Evolutionary conservation across 768 basidiomycete genomes (phyloP).

Genomic region (Termitomyces sp.): DNA sequence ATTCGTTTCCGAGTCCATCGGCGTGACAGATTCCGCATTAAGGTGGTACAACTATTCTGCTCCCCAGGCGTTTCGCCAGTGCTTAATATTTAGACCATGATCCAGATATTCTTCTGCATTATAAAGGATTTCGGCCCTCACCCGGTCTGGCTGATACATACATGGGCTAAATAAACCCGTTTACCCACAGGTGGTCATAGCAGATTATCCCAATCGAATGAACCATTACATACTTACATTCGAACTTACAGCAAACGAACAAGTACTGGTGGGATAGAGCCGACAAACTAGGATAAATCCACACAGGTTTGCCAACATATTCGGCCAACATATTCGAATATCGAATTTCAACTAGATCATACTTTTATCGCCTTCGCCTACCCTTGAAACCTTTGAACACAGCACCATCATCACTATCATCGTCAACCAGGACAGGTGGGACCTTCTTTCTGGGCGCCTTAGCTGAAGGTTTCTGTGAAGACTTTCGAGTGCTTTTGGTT

Average conservation of each 20-base stretch:
- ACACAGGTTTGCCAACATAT: no score
- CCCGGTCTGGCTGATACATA: no score
- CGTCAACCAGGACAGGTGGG: conserved; percentile 44
- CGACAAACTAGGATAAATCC: background rate
- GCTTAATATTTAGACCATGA: no score
- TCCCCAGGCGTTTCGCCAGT: no score
- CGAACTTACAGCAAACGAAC: background rate
- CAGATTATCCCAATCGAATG: no score
- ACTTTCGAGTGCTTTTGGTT: no score
- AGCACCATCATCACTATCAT: conserved; percentile 69
- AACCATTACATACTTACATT: background rate
- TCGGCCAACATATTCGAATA: background rate
- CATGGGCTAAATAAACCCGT: background rate
- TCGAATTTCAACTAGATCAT: background rate
- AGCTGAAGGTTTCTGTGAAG: conserved; percentile 21
- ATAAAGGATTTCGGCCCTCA: no score
- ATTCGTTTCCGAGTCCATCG: no score
- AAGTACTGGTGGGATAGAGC: background rate
- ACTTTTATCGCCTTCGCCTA: conserved; percentile 13
- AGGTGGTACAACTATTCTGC: no score
- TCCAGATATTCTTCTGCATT: no score
- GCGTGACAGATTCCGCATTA: no score
- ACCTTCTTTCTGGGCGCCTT: conserved; percentile 26
- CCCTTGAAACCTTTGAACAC: conserved; percentile 64
- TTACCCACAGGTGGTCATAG: no score